These are phyloP conservation scores for Lipomyces spencermartinsiae DNA, from an alignment of 805 yeast species.

Conservation along the genomic window DNA sequence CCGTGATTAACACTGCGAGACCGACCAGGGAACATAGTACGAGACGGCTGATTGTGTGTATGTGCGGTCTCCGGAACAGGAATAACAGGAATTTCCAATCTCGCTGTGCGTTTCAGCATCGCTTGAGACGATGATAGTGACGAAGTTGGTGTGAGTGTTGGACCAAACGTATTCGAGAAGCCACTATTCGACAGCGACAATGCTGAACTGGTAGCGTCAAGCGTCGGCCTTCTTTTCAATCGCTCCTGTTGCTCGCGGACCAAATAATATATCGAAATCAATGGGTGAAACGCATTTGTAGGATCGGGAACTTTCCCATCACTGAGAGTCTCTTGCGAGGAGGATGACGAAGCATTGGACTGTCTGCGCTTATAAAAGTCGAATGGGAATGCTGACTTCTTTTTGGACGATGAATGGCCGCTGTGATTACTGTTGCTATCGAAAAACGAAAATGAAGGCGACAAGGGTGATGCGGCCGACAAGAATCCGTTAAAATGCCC, in stretches of 20 bases:
- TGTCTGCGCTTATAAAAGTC: slow-evolving; percentile 41
- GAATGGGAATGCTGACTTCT: slow-evolving; percentile 32
- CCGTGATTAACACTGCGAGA: slow-evolving; percentile 35
- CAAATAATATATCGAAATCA: slow-evolving; percentile 82
- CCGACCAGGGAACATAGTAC: slow-evolving; percentile 33
- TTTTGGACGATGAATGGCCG: slow-evolving; percentile 6
- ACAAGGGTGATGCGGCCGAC: slow-evolving; percentile 5
- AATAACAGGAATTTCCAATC: slow-evolving; percentile 32
- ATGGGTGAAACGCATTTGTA: slow-evolving; percentile 84
- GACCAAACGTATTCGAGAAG: neutral
- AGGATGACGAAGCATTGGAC: slow-evolving; percentile 26
- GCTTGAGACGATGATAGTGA: neutral
- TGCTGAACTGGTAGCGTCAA: slow-evolving; percentile 20
- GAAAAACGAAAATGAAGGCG: slow-evolving; percentile 24
- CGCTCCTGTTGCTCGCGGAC: slow-evolving; percentile 63
- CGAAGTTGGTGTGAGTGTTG: neutral
- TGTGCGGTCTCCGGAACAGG: slow-evolving; percentile 39
- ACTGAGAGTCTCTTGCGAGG: slow-evolving; percentile 31
- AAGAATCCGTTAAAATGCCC: slow-evolving; percentile 20
- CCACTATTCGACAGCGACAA: slow-evolving; percentile 10
- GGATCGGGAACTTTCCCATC: slow-evolving; percentile 64
- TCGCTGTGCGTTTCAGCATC: neutral
- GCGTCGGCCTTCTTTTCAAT: slow-evolving; percentile 32
- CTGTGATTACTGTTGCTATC: slow-evolving; percentile 8
- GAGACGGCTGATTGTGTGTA: slow-evolving; percentile 33